These are phyloP conservation scores for Vitis rupestris DNA, from an alignment of 164 flowering plant species.

Conservation along the genomic window DNA sequence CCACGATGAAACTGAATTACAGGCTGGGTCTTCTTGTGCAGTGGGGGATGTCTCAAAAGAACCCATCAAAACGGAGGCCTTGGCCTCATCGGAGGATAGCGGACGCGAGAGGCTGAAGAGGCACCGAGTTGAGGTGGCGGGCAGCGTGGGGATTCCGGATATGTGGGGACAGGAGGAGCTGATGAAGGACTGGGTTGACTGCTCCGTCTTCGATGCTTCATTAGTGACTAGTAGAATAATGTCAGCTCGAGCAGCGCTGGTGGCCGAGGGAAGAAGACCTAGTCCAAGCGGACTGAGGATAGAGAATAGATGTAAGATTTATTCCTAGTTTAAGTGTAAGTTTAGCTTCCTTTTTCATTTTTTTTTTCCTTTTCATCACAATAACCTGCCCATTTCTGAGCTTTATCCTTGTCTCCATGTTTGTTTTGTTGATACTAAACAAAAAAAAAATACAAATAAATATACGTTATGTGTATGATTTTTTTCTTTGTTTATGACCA, in stretches of 20 bases:
- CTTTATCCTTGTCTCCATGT: no score
- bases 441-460: no score
- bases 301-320: slow-evolving; percentile 38
- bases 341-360: not conserved
- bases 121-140: slow-evolving; percentile 51
- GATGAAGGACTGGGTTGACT: slow-evolving; percentile 60
- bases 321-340: not conserved
- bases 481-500: no score
- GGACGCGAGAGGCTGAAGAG: slow-evolving; percentile 62
- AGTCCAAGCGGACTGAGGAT: slow-evolving; percentile 24
- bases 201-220: slow-evolving; percentile 42
- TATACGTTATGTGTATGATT: no score
- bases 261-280: slow-evolving; percentile 38
- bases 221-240: slow-evolving; percentile 28
- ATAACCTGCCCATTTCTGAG: no score
- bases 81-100: slow-evolving; percentile 11
- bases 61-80: no score
- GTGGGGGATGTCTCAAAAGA: no score
- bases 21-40: no score
- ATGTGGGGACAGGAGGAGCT: slow-evolving; percentile 68
- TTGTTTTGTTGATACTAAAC: no score
- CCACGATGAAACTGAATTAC: no score
- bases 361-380: not conserved
- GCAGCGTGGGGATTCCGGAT: slow-evolving; percentile 70
- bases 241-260: slow-evolving; percentile 49